Percentiles rank a stretch among this genome's conserved stretches.
phyloP scores from a whole-genome alignment of 805 yeast genomes.

The Candida takata region DNA sequence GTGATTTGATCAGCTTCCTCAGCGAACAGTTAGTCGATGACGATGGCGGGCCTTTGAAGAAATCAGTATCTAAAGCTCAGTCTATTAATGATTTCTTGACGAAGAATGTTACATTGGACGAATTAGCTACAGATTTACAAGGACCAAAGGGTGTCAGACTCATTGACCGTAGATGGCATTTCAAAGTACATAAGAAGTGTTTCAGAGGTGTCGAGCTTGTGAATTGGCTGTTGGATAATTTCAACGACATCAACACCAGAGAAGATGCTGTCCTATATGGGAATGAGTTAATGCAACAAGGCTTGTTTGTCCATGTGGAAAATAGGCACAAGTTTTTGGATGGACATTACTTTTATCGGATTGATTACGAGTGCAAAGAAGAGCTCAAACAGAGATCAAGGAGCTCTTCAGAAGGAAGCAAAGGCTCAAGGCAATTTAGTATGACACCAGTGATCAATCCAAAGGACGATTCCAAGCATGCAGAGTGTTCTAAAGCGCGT shows the following conservation, averaged over 20 bases:
- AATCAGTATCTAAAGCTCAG: constrained; percentile 24
- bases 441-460: constrained; percentile 16
- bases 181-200: constrained; percentile 68
- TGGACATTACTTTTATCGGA: constrained; percentile 80
- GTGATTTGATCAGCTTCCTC: constrained; percentile 65
- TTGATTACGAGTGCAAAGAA: constrained; percentile 10
- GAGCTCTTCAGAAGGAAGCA: constrained; percentile 4
- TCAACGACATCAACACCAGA: constrained; percentile 70
- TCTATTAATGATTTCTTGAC: constrained; percentile 31
- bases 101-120: constrained; percentile 41
- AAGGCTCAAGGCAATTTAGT: constrained; percentile 3
- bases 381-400: constrained; percentile 5
- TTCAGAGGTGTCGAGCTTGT: constrained; percentile 84
- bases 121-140: constrained; percentile 61
- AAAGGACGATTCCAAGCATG: constrained; percentile 2
- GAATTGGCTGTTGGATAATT: constrained; percentile 73
- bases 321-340: constrained; percentile 78
- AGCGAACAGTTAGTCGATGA: constrained; percentile 29
- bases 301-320: constrained; percentile 75
- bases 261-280: constrained; percentile 84
- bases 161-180: constrained; percentile 86
- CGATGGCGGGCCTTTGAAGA: constrained; percentile 26
- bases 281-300: constrained; percentile 63
- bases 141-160: constrained; percentile 57
- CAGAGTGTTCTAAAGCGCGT: constrained; percentile 4